Evolutionary conservation across 495 filamentous ascomycete genomes (phyloP).

Genomic region (Emericellopsis terricola): DNA sequence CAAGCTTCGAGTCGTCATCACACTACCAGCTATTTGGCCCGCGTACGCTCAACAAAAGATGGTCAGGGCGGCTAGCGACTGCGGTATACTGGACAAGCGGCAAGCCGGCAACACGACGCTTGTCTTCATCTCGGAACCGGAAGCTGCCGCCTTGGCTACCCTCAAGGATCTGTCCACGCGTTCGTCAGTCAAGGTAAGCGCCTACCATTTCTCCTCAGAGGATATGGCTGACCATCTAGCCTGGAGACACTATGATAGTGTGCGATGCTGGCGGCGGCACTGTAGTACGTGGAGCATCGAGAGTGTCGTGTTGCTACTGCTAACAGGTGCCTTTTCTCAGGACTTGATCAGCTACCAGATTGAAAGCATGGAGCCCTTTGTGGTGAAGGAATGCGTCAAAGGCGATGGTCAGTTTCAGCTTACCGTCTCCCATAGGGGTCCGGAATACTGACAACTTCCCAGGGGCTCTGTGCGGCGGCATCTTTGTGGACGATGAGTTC

Average conservation of each 20-base stretch:
- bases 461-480: slow-evolving; percentile 7
- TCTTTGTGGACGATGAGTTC: slow-evolving; percentile 9
- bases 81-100: slow-evolving; percentile 8
- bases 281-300: slow-evolving; percentile 1
- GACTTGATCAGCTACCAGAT: slow-evolving; percentile 9
- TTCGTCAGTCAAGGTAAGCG: neutral
- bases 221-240: slow-evolving; percentile 2
- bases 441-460: neutral
- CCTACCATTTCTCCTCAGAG: too few species aligned
- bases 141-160: slow-evolving; percentile 11
- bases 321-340: too few species aligned
- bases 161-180: slow-evolving; percentile 5
- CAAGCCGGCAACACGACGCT: slow-evolving; percentile 4
- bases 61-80: slow-evolving; percentile 4
- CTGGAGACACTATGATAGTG: slow-evolving; percentile 7
- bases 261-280: slow-evolving; percentile 10
- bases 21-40: slow-evolving; percentile 13
- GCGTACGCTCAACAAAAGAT: slow-evolving; percentile 7
- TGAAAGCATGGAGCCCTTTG: neutral
- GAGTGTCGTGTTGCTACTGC: too few species aligned
- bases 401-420: slow-evolving; percentile 4
- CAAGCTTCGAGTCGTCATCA: slow-evolving; percentile 10
- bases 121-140: slow-evolving; percentile 10
- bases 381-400: slow-evolving; percentile 7
- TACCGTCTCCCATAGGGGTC: neutral